Percentiles rank a stretch among this genome's conserved stretches.
Conservation (phyloP, 768 basidiomycete species). For the Macrolepiota albuminosa region DNA sequence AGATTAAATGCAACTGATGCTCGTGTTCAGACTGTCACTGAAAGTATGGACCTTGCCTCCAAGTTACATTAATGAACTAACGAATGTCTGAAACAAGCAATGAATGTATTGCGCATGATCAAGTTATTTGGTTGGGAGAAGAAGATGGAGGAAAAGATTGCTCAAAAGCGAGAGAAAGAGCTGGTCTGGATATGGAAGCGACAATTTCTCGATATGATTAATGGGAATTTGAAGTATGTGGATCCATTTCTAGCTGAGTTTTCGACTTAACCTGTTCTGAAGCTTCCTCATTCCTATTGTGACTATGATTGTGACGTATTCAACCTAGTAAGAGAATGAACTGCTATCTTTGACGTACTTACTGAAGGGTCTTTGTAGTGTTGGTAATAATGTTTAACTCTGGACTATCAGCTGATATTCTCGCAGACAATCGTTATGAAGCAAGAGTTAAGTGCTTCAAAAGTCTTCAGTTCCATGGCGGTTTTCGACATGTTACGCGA, state of each 20-base stretch:
- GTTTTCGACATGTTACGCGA: constrained; percentile 61
- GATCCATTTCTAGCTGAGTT: background rate
- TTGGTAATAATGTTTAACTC: constrained; percentile 1
- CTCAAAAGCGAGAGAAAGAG: constrained; percentile 58
- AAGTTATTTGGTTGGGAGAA: constrained; percentile 71
- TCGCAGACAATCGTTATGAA: constrained; percentile 35
- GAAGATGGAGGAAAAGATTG: constrained; percentile 46
- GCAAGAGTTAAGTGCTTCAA: constrained; percentile 34
- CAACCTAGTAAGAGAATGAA: constrained; percentile 43
- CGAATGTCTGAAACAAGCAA: constrained; percentile 29
- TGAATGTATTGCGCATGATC: constrained; percentile 60
- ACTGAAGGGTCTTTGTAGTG: constrained; percentile 3
- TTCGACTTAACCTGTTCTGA: background rate
- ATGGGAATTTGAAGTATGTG: constrained; percentile 38
- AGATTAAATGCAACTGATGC: constrained; percentile 54
- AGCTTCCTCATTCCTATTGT: constrained; percentile 58
- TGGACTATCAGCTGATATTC: constrained; percentile 1
- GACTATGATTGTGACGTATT: constrained; percentile 63
- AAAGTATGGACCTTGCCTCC: constrained; percentile 36
- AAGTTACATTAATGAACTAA: constrained; percentile 1
- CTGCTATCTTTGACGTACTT: background rate
- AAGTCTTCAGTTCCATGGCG: constrained; percentile 49
- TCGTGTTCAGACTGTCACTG: constrained; percentile 56
- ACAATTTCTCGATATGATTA: constrained; percentile 45
- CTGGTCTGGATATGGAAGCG: constrained; percentile 48